A percentile compares a stretch with the other conserved stretches of the same genome.
Conservation (phyloP, 2,329 filamentous ascomycete species). For the Colletotrichum tropicicola region DNA sequence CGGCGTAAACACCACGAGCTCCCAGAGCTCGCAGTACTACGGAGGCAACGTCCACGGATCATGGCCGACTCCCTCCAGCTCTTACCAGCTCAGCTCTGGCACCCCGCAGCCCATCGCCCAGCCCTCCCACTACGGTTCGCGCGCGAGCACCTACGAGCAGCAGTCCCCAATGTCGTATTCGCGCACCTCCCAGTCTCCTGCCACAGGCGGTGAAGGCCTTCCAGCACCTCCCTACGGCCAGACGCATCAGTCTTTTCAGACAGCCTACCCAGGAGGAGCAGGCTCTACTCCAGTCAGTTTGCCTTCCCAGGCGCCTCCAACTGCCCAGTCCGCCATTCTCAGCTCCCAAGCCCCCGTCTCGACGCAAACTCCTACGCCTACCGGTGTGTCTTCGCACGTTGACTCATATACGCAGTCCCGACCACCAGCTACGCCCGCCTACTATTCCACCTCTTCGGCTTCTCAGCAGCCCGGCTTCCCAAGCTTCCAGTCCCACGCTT, state of each 20-base stretch:
- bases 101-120: slow-evolving; percentile 44
- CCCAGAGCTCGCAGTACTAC: slow-evolving; percentile 57
- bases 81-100: slow-evolving; percentile 65
- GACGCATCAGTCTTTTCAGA: slow-evolving; percentile 70
- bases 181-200: slow-evolving; percentile 54
- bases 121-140: slow-evolving; percentile 9
- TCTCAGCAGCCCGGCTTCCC: slow-evolving; percentile 56
- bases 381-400: slow-evolving; percentile 62
- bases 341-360: slow-evolving; percentile 52
- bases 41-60: slow-evolving; percentile 58
- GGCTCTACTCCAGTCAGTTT: slow-evolving; percentile 46
- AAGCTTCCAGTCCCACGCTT: slow-evolving; percentile 50
- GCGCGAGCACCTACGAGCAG: slow-evolving; percentile 48
- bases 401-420: slow-evolving; percentile 61
- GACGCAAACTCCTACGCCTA: slow-evolving; percentile 56
- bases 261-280: slow-evolving; percentile 62
- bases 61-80: slow-evolving; percentile 66
- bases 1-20: slow-evolving; percentile 68
- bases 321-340: slow-evolving; percentile 52
- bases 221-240: slow-evolving; percentile 75
- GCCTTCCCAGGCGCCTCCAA: slow-evolving; percentile 38
- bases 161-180: slow-evolving; percentile 58
- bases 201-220: slow-evolving; percentile 67
- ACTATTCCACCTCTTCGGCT: slow-evolving; percentile 64
- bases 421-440: slow-evolving; percentile 66